A percentile compares a stretch with the other conserved stretches of the same genome.
Evolutionary conservation across 2,329 filamentous ascomycete genomes (phyloP).

Genomic region (Drechslerella coelobrocha): DNA sequence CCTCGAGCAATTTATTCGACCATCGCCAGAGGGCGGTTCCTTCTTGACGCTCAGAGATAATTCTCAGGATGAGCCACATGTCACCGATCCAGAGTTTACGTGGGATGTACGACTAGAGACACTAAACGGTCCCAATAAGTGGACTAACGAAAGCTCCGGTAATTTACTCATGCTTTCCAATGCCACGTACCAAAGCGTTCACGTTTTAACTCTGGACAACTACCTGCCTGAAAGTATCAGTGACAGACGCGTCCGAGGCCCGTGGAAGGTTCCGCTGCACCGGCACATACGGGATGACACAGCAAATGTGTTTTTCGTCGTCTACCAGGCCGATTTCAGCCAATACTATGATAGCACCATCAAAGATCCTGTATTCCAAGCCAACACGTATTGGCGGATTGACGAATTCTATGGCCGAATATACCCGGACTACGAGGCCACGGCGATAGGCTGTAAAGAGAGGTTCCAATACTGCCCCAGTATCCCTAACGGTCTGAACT

Average conservation of each 20-base stretch:
- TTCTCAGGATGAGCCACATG: neutral
- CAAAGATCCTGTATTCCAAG: slow-evolving; percentile 1
- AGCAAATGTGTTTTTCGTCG: neutral
- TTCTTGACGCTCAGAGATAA: slow-evolving; percentile 2
- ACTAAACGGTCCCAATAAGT: neutral
- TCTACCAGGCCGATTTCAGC: neutral
- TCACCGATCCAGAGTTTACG: neutral
- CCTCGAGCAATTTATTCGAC: slow-evolving; percentile 10
- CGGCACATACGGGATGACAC: neutral
- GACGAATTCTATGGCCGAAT: neutral
- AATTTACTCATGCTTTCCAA: neutral
- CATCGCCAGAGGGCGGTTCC: neutral
- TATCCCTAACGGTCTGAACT: neutral
- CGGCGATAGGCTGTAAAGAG: slow-evolving; percentile 5
- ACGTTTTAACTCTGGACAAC: neutral
- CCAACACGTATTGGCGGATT: neutral
- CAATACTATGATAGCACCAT: neutral
- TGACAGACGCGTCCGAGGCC: neutral
- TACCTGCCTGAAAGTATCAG: neutral
- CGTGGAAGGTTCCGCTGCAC: neutral
- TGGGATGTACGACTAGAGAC: slow-evolving; percentile 7
- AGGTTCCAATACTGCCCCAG: slow-evolving; percentile 11
- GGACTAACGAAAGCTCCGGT: neutral
- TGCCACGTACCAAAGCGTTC: neutral
- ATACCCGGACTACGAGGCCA: slow-evolving; percentile 10